Conservation (phyloP, 2,329 filamentous ascomycete species). For the Emericellopsis atlantica region DNA sequence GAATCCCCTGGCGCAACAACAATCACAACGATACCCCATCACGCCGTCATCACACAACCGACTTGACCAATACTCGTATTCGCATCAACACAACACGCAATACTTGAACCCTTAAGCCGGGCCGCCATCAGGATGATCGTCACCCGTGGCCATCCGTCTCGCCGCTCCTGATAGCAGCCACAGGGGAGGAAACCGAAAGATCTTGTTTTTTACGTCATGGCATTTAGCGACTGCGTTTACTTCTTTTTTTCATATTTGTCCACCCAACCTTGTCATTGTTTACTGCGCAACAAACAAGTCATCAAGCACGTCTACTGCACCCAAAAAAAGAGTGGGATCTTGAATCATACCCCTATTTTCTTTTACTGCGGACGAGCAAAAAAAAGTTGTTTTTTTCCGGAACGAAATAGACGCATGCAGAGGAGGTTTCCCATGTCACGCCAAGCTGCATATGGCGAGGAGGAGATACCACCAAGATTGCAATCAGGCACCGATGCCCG, state of each 20-base stretch:
- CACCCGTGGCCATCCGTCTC: too few relatives aligned
- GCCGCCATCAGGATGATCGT: too few relatives aligned
- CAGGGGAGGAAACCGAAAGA: conserved; percentile 16
- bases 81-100: conserved; percentile 2
- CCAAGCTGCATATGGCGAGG: too few relatives aligned
- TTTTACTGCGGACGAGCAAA: neutral
- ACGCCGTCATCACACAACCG: conserved; percentile 33
- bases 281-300: neutral
- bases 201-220: conserved; percentile 24
- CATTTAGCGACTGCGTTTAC: conserved; percentile 29
- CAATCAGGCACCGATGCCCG: too few relatives aligned
- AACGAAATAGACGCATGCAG: neutral
- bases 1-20: conserved; percentile 24
- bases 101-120: conserved; percentile 5
- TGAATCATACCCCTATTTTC: conserved; percentile 3
- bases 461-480: too few relatives aligned
- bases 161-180: conserved; percentile 2
- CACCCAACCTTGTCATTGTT: neutral
- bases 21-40: conserved; percentile 40
- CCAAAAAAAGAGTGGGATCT: conserved; percentile 3
- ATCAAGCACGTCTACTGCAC: conserved; percentile 4
- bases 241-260: conserved; percentile 1
- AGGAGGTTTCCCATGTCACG: too few relatives aligned
- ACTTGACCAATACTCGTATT: conserved; percentile 20
- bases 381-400: conserved; percentile 1